Conservation (phyloP, 2,329 filamentous ascomycete species). For the Monosporascus sp. region DNA sequence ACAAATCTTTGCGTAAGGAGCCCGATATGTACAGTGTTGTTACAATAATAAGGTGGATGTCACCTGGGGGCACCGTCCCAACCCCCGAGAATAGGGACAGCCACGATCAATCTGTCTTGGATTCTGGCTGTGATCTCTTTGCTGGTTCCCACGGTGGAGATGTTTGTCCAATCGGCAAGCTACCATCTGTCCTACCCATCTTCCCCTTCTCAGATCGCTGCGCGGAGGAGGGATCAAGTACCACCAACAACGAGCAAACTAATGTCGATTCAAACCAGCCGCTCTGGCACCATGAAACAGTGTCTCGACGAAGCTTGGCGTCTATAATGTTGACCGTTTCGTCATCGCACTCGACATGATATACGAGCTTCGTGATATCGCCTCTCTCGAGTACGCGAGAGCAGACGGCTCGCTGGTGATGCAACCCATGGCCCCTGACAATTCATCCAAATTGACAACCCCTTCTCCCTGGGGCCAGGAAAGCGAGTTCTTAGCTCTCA, state of each 20-base stretch:
- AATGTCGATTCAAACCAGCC: not conserved
- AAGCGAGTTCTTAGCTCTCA: too few relatives aligned
- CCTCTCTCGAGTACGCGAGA: not conserved
- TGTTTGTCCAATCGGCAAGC: not conserved
- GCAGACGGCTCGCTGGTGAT: not conserved
- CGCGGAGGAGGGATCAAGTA: not conserved
- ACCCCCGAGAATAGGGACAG: not conserved
- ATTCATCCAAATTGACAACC: too few relatives aligned
- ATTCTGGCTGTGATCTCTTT: not conserved
- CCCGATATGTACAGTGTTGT: too few relatives aligned
- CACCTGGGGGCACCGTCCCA: not conserved
- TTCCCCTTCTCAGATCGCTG: not conserved
- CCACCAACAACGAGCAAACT: not conserved
- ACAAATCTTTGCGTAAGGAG: too few relatives aligned
- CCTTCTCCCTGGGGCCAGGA: too few relatives aligned
- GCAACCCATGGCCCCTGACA: too few relatives aligned
- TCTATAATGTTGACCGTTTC: slow-evolving; percentile 16
- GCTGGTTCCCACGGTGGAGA: not conserved
- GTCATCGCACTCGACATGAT: slow-evolving; percentile 10
- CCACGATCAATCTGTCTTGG: not conserved
- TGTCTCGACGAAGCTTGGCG: slow-evolving; percentile 7
- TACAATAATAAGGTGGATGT: too few relatives aligned
- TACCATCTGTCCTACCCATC: not conserved
- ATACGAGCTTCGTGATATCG: too few relatives aligned
- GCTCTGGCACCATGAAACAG: not conserved